phyloP scores from a whole-genome alignment of 2,329 filamentous ascomycete genomes.

The Colletotrichum sojae region DNA sequence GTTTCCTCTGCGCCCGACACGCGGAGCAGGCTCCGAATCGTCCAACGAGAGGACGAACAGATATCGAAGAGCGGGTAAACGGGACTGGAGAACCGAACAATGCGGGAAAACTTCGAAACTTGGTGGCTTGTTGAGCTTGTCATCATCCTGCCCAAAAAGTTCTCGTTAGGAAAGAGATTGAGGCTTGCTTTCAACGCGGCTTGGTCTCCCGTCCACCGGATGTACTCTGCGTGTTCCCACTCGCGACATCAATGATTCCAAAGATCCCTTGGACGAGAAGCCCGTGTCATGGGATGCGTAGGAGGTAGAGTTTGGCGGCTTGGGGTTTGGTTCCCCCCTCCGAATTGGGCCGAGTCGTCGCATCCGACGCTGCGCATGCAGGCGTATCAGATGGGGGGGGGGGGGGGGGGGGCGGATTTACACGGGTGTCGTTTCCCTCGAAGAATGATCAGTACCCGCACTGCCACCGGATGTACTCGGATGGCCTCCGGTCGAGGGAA shows the following conservation, averaged over 20 bases:
- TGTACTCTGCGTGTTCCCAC: background rate
- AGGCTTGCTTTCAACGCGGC: slow-evolving; percentile 20
- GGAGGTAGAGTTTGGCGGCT: background rate
- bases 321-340: slow-evolving; percentile 1
- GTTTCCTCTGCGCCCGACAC: background rate
- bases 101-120: background rate
- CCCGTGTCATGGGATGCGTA: background rate
- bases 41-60: background rate
- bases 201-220: slow-evolving; percentile 5
- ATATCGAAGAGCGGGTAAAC: background rate
- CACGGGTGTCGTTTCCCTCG: slow-evolving; percentile 2
- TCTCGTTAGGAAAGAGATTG: background rate
- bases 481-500: slow-evolving; percentile 20
- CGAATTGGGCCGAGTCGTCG: slow-evolving; percentile 16
- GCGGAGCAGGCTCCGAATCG: slow-evolving; percentile 29
- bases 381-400: slow-evolving; percentile 18
- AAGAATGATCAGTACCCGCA: slow-evolving; percentile 20
- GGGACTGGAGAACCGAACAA: background rate
- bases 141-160: slow-evolving; percentile 6
- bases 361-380: slow-evolving; percentile 18
- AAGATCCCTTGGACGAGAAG: slow-evolving; percentile 17
- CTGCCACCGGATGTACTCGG: slow-evolving; percentile 23
- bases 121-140: slow-evolving; percentile 10
- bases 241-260: slow-evolving; percentile 14
- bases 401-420: slow-evolving; percentile 3